These are phyloP conservation scores for Schoenoplectus tabernaemontani DNA, from an alignment of 202 grass and related monocot genomes.

Conservation along the genomic window DNA sequence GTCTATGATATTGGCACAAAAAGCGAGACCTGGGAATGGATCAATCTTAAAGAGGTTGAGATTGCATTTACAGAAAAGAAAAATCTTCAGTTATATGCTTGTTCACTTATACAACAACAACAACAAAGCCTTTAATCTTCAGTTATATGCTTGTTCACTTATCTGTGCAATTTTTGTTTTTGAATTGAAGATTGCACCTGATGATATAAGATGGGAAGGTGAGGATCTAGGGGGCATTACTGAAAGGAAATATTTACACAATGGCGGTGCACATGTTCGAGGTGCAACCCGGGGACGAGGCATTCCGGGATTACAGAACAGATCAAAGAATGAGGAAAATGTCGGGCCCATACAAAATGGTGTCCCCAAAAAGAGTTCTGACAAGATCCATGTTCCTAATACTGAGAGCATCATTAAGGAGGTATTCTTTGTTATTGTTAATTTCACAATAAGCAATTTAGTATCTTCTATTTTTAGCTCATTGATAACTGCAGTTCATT, in stretches of 20 bases:
- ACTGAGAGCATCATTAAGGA: constrained; percentile 59
- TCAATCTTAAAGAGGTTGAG: constrained; percentile 71
- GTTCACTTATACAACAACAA: neutral
- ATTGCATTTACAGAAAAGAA: constrained; percentile 5
- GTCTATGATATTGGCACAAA: constrained; percentile 80
- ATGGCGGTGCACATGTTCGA: constrained; percentile 22
- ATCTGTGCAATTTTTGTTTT: constrained; percentile 8
- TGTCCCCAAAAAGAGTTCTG: constrained; percentile 30
- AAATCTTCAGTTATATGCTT: constrained; percentile 21
- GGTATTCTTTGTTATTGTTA: constrained; percentile 28
- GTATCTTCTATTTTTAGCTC: neutral
- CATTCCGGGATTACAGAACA: constrained; percentile 29
- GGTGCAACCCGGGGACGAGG: constrained; percentile 34
- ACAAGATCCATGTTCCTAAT: constrained; percentile 54
- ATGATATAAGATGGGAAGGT: constrained; percentile 81
- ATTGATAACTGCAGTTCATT: neutral
- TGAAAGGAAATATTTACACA: neutral
- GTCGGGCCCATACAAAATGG: constrained; percentile 48
- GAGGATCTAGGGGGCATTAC: constrained; percentile 27
- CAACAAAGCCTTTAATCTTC: neutral
- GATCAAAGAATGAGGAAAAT: constrained; percentile 26
- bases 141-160: neutral
- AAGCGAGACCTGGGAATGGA: constrained; percentile 65
- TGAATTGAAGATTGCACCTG: constrained; percentile 56
- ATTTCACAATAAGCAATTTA: neutral